Conservation (phyloP, 2,329 filamentous ascomycete species). For the Chrysoporthe puriensis region DNA sequence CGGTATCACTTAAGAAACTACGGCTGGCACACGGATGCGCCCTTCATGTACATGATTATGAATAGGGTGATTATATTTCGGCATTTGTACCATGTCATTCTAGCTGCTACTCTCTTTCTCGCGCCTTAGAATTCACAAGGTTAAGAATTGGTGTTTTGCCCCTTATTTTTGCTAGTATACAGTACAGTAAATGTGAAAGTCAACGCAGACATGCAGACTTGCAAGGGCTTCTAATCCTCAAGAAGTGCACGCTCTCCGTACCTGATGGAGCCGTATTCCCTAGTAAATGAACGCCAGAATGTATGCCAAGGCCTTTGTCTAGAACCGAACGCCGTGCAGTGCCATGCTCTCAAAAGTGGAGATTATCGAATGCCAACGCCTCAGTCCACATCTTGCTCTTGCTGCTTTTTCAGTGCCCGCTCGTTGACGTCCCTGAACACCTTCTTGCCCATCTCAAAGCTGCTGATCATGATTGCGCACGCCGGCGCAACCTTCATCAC, state of each 20-base stretch:
- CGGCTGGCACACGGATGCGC: neutral
- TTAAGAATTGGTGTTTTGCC: neutral
- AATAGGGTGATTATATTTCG: too few relatives aligned
- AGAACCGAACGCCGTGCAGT: conserved; percentile 24
- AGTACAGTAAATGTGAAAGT: neutral
- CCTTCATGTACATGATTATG: too few relatives aligned
- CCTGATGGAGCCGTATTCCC: neutral
- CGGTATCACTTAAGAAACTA: neutral
- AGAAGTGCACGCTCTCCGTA: conserved; percentile 13
- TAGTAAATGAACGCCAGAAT: conserved; percentile 3
- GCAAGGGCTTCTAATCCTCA: conserved; percentile 12
- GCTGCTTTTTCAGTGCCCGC: conserved; percentile 38
- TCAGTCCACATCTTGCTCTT: conserved; percentile 24
- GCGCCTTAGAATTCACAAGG: neutral
- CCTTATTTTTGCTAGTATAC: conserved; percentile 2
- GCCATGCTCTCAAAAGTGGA: conserved; percentile 26
- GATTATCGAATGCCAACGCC: conserved; percentile 15
- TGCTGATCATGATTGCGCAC: conserved; percentile 99
- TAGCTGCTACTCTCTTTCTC: neutral
- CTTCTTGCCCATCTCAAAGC: conserved; percentile 94
- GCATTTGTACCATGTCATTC: too few relatives aligned
- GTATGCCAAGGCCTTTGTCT: conserved; percentile 19
- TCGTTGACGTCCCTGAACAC: conserved; percentile 78
- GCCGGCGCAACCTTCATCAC: conserved; percentile 94
- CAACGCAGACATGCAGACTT: neutral